Evolutionary conservation across 2,329 filamentous ascomycete genomes (phyloP).

Genomic region (Meredithiella fracta): DNA sequence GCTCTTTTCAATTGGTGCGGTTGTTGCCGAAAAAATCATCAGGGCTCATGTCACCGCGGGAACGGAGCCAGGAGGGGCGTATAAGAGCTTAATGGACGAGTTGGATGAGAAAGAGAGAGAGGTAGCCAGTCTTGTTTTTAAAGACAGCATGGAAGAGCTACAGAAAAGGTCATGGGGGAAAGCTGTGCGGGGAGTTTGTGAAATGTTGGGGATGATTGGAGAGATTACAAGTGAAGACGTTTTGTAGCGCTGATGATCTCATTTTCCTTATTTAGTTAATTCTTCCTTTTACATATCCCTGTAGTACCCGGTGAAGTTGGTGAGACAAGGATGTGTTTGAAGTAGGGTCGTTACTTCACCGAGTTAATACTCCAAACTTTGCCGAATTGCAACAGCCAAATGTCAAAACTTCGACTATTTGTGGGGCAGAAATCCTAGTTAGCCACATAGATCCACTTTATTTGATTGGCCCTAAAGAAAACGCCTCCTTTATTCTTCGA

Average conservation of each 20-base stretch:
- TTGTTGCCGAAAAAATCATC: conserved; percentile 13
- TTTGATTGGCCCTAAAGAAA: conserved; percentile 10
- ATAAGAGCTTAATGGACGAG: conserved; percentile 6
- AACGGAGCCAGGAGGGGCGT: conserved; percentile 9
- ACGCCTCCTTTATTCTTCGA: conserved; percentile 5
- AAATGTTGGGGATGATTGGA: conserved; percentile 9
- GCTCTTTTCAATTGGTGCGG: conserved; percentile 11
- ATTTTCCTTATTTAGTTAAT: not conserved
- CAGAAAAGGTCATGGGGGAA: conserved; percentile 14
- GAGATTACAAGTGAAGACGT: conserved; percentile 3
- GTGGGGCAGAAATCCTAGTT: not conserved
- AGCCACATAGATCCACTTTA: not conserved
- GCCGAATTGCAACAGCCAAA: no score
- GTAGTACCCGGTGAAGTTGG: not conserved
- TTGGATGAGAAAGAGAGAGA: conserved; percentile 11
- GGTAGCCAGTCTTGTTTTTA: conserved; percentile 12
- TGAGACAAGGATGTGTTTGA: not conserved
- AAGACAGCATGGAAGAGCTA: conserved; percentile 12
- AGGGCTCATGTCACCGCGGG: conserved; percentile 11
- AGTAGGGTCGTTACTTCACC: not conserved
- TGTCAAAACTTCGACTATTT: not conserved
- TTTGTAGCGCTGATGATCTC: not conserved
- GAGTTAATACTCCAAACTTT: no score
- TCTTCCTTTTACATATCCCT: not conserved
- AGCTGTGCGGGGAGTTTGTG: conserved; percentile 13